Conservation (phyloP, 2,329 filamentous ascomycete genomes). For the Nectriaceae sp. region DNA sequence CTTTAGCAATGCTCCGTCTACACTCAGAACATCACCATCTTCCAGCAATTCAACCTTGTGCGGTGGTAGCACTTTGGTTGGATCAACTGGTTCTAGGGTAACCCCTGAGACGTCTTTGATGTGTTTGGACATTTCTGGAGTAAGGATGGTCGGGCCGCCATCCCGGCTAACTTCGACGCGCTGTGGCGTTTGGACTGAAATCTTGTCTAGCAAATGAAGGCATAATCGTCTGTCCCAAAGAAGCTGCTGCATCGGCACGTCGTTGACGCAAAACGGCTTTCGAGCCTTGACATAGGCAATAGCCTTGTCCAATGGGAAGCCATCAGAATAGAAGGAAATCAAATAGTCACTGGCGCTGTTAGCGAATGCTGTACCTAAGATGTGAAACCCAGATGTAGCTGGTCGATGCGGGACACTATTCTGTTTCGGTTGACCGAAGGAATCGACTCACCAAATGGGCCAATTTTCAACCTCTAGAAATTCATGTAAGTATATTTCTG, state of each 20-base stretch:
- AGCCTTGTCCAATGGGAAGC: slow-evolving; percentile 94
- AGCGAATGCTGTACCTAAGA: slow-evolving; percentile 24
- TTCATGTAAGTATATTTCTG: slow-evolving; percentile 14
- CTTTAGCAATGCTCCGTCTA: slow-evolving; percentile 78
- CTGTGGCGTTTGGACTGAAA: slow-evolving; percentile 85
- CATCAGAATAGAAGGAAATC: slow-evolving; percentile 98
- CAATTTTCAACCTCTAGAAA: slow-evolving; percentile 81
- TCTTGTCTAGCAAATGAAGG: slow-evolving; percentile 81
- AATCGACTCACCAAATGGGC: slow-evolving; percentile 71
- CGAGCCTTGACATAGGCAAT: slow-evolving; percentile 92
- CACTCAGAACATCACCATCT: slow-evolving; percentile 81
- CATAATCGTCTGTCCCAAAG: slow-evolving; percentile 95
- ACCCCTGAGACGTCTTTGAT: slow-evolving; percentile 82
- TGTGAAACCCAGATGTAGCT: slow-evolving; percentile 28
- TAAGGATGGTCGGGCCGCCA: slow-evolving; percentile 80
- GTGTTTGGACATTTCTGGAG: slow-evolving; percentile 76
- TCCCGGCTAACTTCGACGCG: slow-evolving; percentile 91
- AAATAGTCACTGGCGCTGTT: slow-evolving; percentile 70
- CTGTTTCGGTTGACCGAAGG: slow-evolving; percentile 38
- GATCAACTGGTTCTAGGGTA: slow-evolving; percentile 67
- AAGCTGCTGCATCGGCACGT: slow-evolving; percentile 95
- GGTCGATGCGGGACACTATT: slow-evolving; percentile 30
- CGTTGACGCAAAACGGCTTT: slow-evolving; percentile 96
- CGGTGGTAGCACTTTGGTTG: slow-evolving; percentile 64
- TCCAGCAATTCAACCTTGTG: slow-evolving; percentile 83